These are phyloP conservation scores for Hibiscus mutabilis DNA, from an alignment of 345 rosid species.

Conservation along the genomic window DNA sequence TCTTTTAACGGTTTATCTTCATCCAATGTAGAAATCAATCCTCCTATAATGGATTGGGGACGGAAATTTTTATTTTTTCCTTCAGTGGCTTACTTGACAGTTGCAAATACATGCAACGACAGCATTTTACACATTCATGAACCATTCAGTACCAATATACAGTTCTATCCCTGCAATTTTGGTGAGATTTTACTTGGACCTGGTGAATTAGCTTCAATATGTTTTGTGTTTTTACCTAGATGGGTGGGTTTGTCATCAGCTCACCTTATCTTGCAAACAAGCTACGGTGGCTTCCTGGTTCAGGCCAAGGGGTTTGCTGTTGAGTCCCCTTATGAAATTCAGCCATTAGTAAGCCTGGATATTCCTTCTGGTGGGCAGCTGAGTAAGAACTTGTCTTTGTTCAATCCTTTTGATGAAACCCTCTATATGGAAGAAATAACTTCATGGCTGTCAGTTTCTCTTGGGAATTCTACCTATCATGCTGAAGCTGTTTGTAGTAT, in stretches of 20 bases:
- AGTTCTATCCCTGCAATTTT: slow-evolving; percentile 63
- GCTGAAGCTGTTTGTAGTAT: slow-evolving; percentile 44
- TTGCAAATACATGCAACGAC: slow-evolving; percentile 49
- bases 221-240: slow-evolving; percentile 63
- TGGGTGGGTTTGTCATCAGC: slow-evolving; percentile 51
- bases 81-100: slow-evolving; percentile 48
- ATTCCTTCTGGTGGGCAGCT: slow-evolving; percentile 32
- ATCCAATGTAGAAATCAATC: slow-evolving; percentile 41
- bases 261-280: slow-evolving; percentile 56
- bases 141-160: slow-evolving; percentile 50
- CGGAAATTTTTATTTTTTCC: slow-evolving; percentile 40
- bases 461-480: slow-evolving; percentile 34
- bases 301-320: slow-evolving; percentile 51
- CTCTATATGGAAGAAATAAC: slow-evolving; percentile 44
- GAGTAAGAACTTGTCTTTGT: slow-evolving; percentile 51
- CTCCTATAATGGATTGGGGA: slow-evolving; percentile 57
- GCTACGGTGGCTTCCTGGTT: slow-evolving; percentile 61
- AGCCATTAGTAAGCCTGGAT: slow-evolving; percentile 31
- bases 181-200: slow-evolving; percentile 46
- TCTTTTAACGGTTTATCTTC: slow-evolving; percentile 27
- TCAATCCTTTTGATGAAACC: slow-evolving; percentile 54
- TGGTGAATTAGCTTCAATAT: slow-evolving; percentile 51
- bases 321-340: slow-evolving; percentile 50
- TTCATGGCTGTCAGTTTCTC: slow-evolving; percentile 50
- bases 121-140: slow-evolving; percentile 52